phyloP scores from a whole-genome alignment of 257 asterid genomes.

The Solanum chilense region DNA sequence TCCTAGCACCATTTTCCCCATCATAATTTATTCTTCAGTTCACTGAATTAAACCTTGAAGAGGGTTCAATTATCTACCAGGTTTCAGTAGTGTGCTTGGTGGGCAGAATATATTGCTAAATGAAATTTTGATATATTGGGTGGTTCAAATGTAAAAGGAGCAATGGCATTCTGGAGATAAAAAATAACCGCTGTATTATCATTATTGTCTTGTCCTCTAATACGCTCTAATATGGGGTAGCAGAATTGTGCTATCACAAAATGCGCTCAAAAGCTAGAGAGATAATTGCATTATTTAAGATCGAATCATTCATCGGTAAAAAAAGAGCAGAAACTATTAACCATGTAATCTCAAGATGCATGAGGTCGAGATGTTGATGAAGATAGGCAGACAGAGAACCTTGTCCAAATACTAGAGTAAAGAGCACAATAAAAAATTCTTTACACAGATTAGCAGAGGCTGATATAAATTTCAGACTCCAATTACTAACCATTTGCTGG shows the following conservation, averaged over 20 bases:
- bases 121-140: not conserved
- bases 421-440: not conserved
- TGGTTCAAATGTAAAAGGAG: not conserved
- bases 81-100: not conserved
- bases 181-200: not conserved
- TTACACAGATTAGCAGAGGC: not conserved
- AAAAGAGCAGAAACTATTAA: not conserved
- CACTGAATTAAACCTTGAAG: not conserved
- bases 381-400: not conserved
- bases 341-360: not conserved
- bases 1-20: not conserved
- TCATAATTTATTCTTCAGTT: not conserved
- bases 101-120: not conserved
- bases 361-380: not conserved
- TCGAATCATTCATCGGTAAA: not conserved
- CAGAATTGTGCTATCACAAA: not conserved
- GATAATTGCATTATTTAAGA: not conserved
- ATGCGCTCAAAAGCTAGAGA: not conserved
- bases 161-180: not conserved
- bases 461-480: not conserved
- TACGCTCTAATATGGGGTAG: not conserved
- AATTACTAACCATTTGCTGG: not conserved
- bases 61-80: not conserved
- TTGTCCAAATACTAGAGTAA: not conserved
- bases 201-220: not conserved